phyloP scores from a whole-genome alignment of 192 early-diverging fungal genomes.

The Coemansia sp. region DNA sequence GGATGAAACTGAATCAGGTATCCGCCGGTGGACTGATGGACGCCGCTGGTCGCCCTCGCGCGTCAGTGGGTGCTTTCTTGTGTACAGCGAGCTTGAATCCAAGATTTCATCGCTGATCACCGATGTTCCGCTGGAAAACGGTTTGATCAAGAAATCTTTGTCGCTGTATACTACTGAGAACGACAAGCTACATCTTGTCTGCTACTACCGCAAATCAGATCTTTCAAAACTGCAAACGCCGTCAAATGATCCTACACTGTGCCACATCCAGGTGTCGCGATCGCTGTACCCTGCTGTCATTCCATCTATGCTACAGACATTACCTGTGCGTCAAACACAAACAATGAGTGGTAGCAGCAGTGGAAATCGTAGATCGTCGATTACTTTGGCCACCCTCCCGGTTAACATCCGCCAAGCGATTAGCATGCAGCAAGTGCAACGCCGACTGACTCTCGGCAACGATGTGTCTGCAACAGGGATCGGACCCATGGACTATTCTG shows the following conservation, averaged over 20 bases:
- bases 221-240: conserved; percentile 62
- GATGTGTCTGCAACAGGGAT: too few species aligned
- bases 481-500: too few species aligned
- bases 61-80: conserved; percentile 84
- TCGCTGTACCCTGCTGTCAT: conserved; percentile 74
- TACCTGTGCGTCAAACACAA: conserved; percentile 6
- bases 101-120: conserved; percentile 22
- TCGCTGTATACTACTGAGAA: conserved; percentile 71
- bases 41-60: conserved; percentile 85
- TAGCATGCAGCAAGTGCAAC: conserved; percentile 5
- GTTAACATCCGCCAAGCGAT: background rate
- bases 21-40: conserved; percentile 92
- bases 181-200: conserved; percentile 81
- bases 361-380: conserved; percentile 1
- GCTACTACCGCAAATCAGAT: conserved; percentile 78
- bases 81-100: conserved; percentile 75
- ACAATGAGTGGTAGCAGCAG: background rate
- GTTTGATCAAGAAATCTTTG: conserved; percentile 80
- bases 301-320: conserved; percentile 21
- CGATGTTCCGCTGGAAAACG: conserved; percentile 56
- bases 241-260: conserved; percentile 58
- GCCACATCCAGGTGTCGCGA: conserved; percentile 61
- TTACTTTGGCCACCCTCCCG: background rate
- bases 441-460: background rate
- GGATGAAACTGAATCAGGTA: conserved; percentile 88